These are phyloP conservation scores for Ramaria sp. DNA, from an alignment of 768 basidiomycete genomes.

Conservation along the genomic window DNA sequence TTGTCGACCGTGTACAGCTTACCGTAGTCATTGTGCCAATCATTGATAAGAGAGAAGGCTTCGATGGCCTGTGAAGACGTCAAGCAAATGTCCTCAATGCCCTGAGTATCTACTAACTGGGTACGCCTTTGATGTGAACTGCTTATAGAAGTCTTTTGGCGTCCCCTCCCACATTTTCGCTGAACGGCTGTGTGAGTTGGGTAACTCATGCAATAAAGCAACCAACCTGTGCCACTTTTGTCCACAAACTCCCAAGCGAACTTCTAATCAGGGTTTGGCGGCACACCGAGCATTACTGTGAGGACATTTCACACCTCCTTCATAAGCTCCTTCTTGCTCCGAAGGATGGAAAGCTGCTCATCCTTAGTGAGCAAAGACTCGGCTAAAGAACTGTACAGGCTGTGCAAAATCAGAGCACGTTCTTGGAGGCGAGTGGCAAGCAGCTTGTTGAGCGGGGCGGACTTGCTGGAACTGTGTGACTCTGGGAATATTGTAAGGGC, in stretches of 20 bases:
- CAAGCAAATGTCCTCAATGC: not conserved
- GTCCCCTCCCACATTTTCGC: slow-evolving; percentile 68
- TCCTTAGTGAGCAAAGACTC: slow-evolving; percentile 34
- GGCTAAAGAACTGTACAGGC: slow-evolving; percentile 42
- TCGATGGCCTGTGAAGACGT: slow-evolving; percentile 43
- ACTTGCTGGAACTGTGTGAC: slow-evolving; percentile 69
- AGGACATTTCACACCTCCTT: slow-evolving; percentile 77
- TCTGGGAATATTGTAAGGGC: too few species aligned
- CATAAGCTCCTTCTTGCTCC: slow-evolving; percentile 79
- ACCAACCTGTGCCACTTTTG: slow-evolving; percentile 36
- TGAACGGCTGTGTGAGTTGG: slow-evolving; percentile 25
- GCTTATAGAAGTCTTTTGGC: slow-evolving; percentile 67
- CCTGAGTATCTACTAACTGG: slow-evolving; percentile 28
- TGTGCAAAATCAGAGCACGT: slow-evolving; percentile 74
- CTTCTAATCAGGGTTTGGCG: slow-evolving; percentile 57
- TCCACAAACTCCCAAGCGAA: slow-evolving; percentile 90
- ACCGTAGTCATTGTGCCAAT: slow-evolving; percentile 77
- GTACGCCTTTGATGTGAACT: slow-evolving; percentile 47
- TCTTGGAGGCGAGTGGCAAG: slow-evolving; percentile 89
- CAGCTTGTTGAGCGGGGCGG: slow-evolving; percentile 61
- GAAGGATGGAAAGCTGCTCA: slow-evolving; percentile 42
- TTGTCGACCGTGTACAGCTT: slow-evolving; percentile 87
- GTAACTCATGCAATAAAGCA: too few species aligned
- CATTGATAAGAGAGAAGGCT: slow-evolving; percentile 89
- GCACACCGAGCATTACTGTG: slow-evolving; percentile 78